Base-by-base conservation (phyloP, 192 early-diverging fungal genomes). In the Glomus cerebriforme region DNA sequence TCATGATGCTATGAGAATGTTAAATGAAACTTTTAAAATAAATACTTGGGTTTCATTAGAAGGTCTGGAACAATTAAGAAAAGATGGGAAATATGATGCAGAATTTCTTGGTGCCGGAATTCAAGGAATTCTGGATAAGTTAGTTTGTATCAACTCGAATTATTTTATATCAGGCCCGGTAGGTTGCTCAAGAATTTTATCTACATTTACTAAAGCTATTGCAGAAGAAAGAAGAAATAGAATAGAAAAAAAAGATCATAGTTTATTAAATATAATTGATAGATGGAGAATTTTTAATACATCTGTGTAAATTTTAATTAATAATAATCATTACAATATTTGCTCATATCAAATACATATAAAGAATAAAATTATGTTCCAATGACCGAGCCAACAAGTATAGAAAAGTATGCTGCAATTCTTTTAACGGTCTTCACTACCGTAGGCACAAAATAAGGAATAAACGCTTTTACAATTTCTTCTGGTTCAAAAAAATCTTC, bases 111-210 rank as follows among this genome's bases (percentile, higher is more conserved):
- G 72, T 7, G 2, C 54, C 0, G 72, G 72, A 17, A 35, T 73
- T 24, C 54, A 70, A 31, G 79, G 49, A 27, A 75, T 79, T n/a
- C 17, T 73, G 9, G 79, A 79, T 47, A 79, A 79, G 45, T 79
- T 81, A 65, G 65, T 83, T 77, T 74, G 77, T 39, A 34, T 84
- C 31, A 2, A 64, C 19, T 32, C 77, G 1, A 29, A 70, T 75
- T 75, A 79, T 39, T 68, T 82, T 60, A 3, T 79, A n/a, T 24
- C 19, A 12, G 79, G 69, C 1, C 15, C 79, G 12, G 0, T 0
- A 9, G 34, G 32, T 43, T 79, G 79, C 22, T 31, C 39, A 43
- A 43, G 39, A 43, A 12, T 43, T 43, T 43, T 43, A 43, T 43
- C 39, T 43, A 43, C 39, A 12, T 43, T 43, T 43, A 43, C 39